Percentiles rank a stretch among this genome's conserved stretches.
phyloP scores from a whole-genome alignment of 352 stramenopile species.

The Phytophthora megakarya region DNA sequence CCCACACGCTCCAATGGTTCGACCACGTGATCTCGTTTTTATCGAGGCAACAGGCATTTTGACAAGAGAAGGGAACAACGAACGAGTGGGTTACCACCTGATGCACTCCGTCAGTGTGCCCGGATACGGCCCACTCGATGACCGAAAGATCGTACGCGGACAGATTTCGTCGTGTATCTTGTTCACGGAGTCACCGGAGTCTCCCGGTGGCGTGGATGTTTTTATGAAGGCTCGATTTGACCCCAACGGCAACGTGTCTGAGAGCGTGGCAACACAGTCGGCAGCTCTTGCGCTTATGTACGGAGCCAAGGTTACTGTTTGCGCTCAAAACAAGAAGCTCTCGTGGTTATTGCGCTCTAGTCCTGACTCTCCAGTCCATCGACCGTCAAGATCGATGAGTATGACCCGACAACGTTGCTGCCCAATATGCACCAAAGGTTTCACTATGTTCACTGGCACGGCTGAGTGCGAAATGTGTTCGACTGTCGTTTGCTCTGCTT shows the following conservation, averaged over 20 bases:
- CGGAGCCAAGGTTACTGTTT: slow-evolving; percentile 26
- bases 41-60: slow-evolving; percentile 48
- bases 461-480: slow-evolving; percentile 35
- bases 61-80: slow-evolving; percentile 25
- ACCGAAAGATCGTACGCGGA: slow-evolving; percentile 42
- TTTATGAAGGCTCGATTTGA: slow-evolving; percentile 44
- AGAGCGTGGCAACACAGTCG: slow-evolving; percentile 33
- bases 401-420: slow-evolving; percentile 27
- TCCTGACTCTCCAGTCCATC: slow-evolving; percentile 12
- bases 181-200: slow-evolving; percentile 36
- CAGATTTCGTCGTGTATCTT: slow-evolving; percentile 46
- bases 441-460: slow-evolving; percentile 34
- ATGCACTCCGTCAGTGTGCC: slow-evolving; percentile 53
- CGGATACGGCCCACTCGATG: slow-evolving; percentile 36
- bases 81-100: slow-evolving; percentile 52
- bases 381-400: slow-evolving; percentile 12
- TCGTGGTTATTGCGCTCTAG: slow-evolving; percentile 38
- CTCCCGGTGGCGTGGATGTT: slow-evolving; percentile 32
- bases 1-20: slow-evolving; percentile 32
- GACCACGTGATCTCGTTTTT: slow-evolving; percentile 47
- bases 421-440: slow-evolving; percentile 35
- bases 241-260: slow-evolving; percentile 31
- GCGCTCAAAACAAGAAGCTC: slow-evolving; percentile 52
- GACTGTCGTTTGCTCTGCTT: slow-evolving; percentile 32
- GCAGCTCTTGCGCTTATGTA: slow-evolving; percentile 36